Conservation (phyloP, 768 basidiomycete species). For the Psilocybe subaeruginosa region DNA sequence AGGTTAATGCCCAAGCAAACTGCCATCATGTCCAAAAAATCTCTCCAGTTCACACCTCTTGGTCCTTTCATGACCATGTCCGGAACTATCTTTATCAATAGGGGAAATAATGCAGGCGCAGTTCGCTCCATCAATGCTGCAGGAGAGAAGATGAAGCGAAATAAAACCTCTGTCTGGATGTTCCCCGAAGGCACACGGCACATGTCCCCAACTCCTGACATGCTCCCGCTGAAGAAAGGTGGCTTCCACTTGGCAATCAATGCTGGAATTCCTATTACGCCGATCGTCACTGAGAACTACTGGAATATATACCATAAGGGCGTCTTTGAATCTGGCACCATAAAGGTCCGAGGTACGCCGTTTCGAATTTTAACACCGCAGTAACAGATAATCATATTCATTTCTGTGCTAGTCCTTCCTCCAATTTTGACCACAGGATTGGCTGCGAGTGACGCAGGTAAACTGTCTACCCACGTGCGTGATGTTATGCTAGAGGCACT, state of each 20-base stretch:
- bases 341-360: constrained; percentile 80
- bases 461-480: constrained; percentile 68
- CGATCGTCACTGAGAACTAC: constrained; percentile 94
- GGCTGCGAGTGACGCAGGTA: constrained; percentile 68
- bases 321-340: constrained; percentile 71
- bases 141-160: constrained; percentile 74
- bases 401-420: constrained; percentile 72
- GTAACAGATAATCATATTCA: constrained; percentile 1
- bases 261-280: constrained; percentile 87
- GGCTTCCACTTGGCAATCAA: constrained; percentile 96
- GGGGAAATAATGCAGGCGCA: constrained; percentile 78
- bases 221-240: constrained; percentile 96
- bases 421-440: constrained; percentile 80
- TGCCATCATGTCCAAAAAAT: constrained; percentile 92
- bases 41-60: constrained; percentile 83
- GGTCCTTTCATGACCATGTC: constrained; percentile 91
- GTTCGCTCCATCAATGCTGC: constrained; percentile 77
- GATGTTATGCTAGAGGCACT: constrained; percentile 81
- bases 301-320: constrained; percentile 82
- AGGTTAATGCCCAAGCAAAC: constrained; percentile 84
- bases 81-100: constrained; percentile 90
- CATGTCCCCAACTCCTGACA: constrained; percentile 58
- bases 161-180: constrained; percentile 83
- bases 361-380: background rate
- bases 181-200: constrained; percentile 97